Conservation (phyloP, 2,329 filamentous ascomycete species). For the Aureobasidium sp. region DNA sequence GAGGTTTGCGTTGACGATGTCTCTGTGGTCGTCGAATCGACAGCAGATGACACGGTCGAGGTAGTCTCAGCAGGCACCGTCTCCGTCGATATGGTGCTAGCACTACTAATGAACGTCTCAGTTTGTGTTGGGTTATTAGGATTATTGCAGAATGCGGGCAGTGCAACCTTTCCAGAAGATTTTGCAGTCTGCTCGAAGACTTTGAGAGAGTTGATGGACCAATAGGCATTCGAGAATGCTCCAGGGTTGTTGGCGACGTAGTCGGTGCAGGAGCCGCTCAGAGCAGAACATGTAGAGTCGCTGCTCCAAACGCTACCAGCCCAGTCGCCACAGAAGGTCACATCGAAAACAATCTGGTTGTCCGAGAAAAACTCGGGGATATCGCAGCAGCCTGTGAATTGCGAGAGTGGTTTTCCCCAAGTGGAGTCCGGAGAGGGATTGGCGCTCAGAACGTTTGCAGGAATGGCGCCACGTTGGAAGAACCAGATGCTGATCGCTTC, state of each 20-base stretch:
- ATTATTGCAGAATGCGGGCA: constrained; percentile 6
- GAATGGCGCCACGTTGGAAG: constrained; percentile 31
- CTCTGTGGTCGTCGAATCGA: not conserved
- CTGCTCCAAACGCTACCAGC: constrained; percentile 29
- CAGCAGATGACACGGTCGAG: constrained; percentile 6
- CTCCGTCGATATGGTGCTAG: constrained; percentile 9
- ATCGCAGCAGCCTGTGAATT: constrained; percentile 59
- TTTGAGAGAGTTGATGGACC: constrained; percentile 34
- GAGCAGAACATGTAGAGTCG: constrained; percentile 39
- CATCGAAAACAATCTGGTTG: constrained; percentile 43
- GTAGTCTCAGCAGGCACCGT: constrained; percentile 11
- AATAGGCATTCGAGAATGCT: constrained; percentile 35
- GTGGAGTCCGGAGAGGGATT: constrained; percentile 49
- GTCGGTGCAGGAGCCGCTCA: constrained; percentile 25
- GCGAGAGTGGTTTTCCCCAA: constrained; percentile 58
- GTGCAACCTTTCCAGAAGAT: constrained; percentile 12
- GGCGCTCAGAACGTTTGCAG: constrained; percentile 36
- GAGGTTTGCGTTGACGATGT: not conserved
- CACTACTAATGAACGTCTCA: constrained; percentile 14
- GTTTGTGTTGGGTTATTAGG: constrained; percentile 7
- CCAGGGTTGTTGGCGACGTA: constrained; percentile 30
- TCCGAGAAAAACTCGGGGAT: constrained; percentile 58
- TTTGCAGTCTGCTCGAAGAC: constrained; percentile 27
- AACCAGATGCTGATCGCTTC: constrained; percentile 30
- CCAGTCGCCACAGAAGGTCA: constrained; percentile 36